phyloP scores from a whole-genome alignment of 2,329 filamentous ascomycete genomes.

The Neofusicoccum cordaticola region DNA sequence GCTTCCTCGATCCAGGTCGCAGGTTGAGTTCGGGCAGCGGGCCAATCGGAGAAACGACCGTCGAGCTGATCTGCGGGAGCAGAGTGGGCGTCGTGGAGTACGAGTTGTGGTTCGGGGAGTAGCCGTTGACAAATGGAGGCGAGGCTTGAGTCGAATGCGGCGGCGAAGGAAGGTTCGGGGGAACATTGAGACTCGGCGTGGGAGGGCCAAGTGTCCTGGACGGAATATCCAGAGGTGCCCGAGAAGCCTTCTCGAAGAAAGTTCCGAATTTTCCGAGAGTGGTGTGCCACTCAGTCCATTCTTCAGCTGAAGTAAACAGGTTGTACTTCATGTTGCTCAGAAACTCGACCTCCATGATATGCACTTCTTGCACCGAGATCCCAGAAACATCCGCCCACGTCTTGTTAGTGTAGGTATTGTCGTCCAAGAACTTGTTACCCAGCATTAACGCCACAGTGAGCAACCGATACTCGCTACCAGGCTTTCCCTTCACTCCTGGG shows the following conservation, averaged over 20 bases:
- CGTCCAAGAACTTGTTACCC: conserved; percentile 97
- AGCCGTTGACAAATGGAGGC: conserved; percentile 43
- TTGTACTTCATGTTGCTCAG: conserved; percentile 97
- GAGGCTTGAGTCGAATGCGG: conserved; percentile 52
- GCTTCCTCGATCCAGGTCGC: conserved; percentile 49
- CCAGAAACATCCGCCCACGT: conserved; percentile 98
- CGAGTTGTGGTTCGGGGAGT: conserved; percentile 41
- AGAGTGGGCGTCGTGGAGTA: conserved; percentile 40
- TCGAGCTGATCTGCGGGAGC: conserved; percentile 40
- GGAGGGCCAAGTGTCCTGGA: conserved; percentile 34
- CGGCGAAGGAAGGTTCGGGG: conserved; percentile 50
- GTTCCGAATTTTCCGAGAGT: conserved; percentile 79
- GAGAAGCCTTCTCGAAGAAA: conserved; percentile 72
- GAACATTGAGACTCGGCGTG: conserved; percentile 37
- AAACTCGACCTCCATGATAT: conserved; percentile 99
- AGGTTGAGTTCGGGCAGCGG: conserved; percentile 41
- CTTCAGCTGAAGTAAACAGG: conserved; percentile 76
- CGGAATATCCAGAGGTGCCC: conserved; percentile 41
- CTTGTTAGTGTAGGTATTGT: conserved; percentile 99
- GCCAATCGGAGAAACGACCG: conserved; percentile 44
- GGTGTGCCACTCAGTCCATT: conserved; percentile 85
- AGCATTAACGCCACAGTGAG: conserved; percentile 96
- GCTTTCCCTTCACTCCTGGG: conserved; percentile 82
- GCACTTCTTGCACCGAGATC: conserved; percentile 90
- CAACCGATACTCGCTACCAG: conserved; percentile 88